Base-by-base conservation (phyloP, 331 rosid species). In the Acacia concinna region DNA sequence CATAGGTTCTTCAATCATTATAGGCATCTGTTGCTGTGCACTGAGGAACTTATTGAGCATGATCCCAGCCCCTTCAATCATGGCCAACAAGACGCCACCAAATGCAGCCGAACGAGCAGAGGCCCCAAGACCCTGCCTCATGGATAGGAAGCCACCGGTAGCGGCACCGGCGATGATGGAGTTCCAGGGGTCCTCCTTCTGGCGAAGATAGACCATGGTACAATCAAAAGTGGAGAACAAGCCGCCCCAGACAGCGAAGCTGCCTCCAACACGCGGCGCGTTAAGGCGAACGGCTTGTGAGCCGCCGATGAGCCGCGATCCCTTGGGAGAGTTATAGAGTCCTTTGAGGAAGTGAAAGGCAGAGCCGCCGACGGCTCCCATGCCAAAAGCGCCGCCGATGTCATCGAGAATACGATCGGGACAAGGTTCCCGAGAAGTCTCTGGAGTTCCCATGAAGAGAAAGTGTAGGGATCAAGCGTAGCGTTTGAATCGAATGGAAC, bases 361-460 rank as follows among this genome's bases (percentile, higher is more conserved):
- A 15, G 98, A 88, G 5, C 98, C 97, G 0, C 98, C 98, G 0
- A 94, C 97, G 2, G 98, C 97, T 1, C 98, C 98, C 97, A 92
- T 92, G 18, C 92, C 98, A 67, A 94, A 94, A 0, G 97, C 97
- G 51, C 97, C 97, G 71, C 98, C 98, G 14, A 94, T 40, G 77
- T 92, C 97, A 78, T 94, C 97, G 15, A 94, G 86, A 47, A 94
- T 94, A 7, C 97, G 93, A 63, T 92, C 97, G 0, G 96, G 97
- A 77, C 98, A 92, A 0, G 98, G 97, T 20, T 92, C 97, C 8
- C 98, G 85, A 8, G 97, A 86, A 0, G 97, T 92, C 85, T 92
- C 97, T n/a, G 97, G 97, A 35, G 97, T 94, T 68, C 97, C 97
- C 97, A 92, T 91, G 8, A 52, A 34, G n/a, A 9, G 21, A 17